Percentiles rank a stretch among this genome's conserved stretches.
These are phyloP conservation scores for Dendrocalamus latiflorus DNA, from an alignment of 202 grass and related monocot genomes.

Conservation along the genomic window DNA sequence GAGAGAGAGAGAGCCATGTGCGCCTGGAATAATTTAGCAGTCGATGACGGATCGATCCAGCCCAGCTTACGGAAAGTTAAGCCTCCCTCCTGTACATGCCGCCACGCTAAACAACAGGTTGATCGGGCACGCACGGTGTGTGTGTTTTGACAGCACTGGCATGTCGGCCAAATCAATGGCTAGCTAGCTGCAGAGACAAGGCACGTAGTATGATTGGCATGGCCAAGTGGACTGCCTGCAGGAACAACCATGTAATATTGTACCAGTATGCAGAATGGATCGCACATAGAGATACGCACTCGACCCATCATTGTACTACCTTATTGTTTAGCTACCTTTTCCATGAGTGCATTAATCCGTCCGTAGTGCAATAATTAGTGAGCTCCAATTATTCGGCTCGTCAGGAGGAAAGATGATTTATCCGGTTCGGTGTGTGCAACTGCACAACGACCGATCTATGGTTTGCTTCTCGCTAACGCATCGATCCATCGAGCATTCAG, in stretches of 20 bases:
- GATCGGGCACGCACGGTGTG: not conserved
- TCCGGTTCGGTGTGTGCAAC: not conserved
- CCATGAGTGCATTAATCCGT: not conserved
- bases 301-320: too few relatives aligned
- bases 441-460: not conserved
- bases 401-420: not conserved
- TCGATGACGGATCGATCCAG: slow-evolving; percentile 10
- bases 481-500: not conserved
- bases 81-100: not conserved
- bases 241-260: too few relatives aligned
- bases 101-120: not conserved
- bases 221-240: too few relatives aligned
- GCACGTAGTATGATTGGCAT: too few relatives aligned
- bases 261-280: too few relatives aligned
- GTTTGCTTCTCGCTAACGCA: not conserved
- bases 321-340: not conserved
- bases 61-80: not conserved
- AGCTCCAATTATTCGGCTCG: slow-evolving; percentile 8
- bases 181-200: not conserved
- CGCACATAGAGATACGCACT: too few relatives aligned
- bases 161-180: slow-evolving; percentile 20
- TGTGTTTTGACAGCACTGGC: slow-evolving; percentile 30
- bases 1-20: slow-evolving; percentile 22
- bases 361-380: not conserved
- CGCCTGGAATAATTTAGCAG: slow-evolving; percentile 35